A percentile compares a stretch with the other conserved stretches of the same genome.
Evolutionary conservation across 371 early-diverging fungal genomes (phyloP).

Genomic region (Rhizopus microsporus): DNA sequence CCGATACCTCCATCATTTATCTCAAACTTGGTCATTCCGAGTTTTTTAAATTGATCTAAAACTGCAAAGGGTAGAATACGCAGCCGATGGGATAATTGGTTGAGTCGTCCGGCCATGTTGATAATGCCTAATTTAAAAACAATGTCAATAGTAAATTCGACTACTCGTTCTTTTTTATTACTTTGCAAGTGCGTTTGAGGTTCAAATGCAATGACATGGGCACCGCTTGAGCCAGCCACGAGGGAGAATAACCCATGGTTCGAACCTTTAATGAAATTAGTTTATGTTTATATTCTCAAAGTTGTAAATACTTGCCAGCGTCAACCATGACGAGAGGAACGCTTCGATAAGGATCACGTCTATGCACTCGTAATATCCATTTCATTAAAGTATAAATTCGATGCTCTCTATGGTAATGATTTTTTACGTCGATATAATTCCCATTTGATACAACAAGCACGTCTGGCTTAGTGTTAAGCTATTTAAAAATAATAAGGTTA

Average conservation of each 20-base stretch:
- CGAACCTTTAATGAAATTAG: slow-evolving; percentile 29
- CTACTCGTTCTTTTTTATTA: slow-evolving; percentile 14
- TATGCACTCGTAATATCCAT: slow-evolving; percentile 50
- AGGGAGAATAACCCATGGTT: slow-evolving; percentile 53
- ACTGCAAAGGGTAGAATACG: slow-evolving; percentile 51
- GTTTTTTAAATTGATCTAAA: slow-evolving; percentile 38
- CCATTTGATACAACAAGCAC: slow-evolving; percentile 45
- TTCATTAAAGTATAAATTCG: slow-evolving; percentile 51
- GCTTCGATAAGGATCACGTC: slow-evolving; percentile 37
- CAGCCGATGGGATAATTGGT: slow-evolving; percentile 37
- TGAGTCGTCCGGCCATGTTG: slow-evolving; percentile 39
- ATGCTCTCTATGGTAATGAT: slow-evolving; percentile 46
- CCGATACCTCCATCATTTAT: slow-evolving; percentile 48
- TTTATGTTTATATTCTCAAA: not conserved
- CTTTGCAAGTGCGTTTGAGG: slow-evolving; percentile 50
- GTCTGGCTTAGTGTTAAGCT: slow-evolving; percentile 50
- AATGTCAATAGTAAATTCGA: not conserved
- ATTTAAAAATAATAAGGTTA: not conserved
- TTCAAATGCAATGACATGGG: slow-evolving; percentile 49
- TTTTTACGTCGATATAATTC: slow-evolving; percentile 28
- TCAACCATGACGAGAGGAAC: slow-evolving; percentile 47
- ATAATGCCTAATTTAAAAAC: slow-evolving; percentile 39
- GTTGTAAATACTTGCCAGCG: slow-evolving; percentile 29
- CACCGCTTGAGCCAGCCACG: slow-evolving; percentile 49
- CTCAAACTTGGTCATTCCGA: slow-evolving; percentile 44